These are phyloP conservation scores for Linum usitatissimum DNA, from an alignment of 345 rosid genomes.

Conservation along the genomic window DNA sequence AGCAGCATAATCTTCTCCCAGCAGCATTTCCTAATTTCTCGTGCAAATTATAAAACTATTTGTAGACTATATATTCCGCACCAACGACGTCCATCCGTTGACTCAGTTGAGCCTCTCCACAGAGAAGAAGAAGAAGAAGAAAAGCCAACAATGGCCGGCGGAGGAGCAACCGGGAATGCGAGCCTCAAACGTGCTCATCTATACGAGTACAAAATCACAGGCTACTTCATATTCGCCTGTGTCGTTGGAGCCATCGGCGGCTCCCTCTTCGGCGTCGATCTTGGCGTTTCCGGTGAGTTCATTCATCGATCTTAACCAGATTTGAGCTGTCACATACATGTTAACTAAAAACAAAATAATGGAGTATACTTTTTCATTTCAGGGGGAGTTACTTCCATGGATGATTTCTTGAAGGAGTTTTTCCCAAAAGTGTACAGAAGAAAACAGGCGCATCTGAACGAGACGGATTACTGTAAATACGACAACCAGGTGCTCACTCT, in stretches of 20 bases:
- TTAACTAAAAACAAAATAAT: neutral
- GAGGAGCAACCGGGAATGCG: neutral
- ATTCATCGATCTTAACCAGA: neutral
- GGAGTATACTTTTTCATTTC: neutral
- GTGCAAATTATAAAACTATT: no score
- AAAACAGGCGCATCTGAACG: constrained; percentile 22
- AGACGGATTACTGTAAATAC: constrained; percentile 40
- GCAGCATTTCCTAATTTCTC: no score
- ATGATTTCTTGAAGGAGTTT: constrained; percentile 21
- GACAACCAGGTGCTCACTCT: constrained; percentile 27
- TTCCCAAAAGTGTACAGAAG: constrained; percentile 22
- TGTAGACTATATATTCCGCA: no score
- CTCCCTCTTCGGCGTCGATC: constrained; percentile 23
- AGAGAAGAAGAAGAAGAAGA: neutral
- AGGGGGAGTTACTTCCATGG: constrained; percentile 23
- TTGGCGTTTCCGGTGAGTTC: constrained; percentile 17
- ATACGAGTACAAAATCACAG: neutral
- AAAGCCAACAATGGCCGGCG: neutral
- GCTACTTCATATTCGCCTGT: constrained; percentile 13
- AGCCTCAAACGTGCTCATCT: constrained; percentile 1
- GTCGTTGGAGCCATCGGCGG: constrained; percentile 24
- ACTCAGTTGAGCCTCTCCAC: no score
- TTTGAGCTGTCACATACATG: no score
- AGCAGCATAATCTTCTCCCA: no score
- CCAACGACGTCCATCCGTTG: no score